A percentile compares a stretch with the other conserved stretches of the same genome.
phyloP scores from a whole-genome alignment of 2,329 filamentous ascomycete species.

The Stenocarpella maydis region DNA sequence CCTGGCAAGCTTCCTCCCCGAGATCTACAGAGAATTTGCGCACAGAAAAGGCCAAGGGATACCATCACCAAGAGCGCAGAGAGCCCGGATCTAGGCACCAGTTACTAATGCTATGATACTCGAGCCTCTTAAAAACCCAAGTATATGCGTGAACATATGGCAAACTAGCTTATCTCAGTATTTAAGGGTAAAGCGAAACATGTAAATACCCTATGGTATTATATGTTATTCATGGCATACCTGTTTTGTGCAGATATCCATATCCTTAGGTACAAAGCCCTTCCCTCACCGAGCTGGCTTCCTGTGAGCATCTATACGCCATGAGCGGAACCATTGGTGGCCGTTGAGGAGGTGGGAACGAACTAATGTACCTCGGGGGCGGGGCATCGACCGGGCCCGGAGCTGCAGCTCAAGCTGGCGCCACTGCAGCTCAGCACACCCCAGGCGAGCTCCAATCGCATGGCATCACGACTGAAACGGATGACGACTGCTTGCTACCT shows the following conservation, averaged over 20 bases:
- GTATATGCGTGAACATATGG: no score
- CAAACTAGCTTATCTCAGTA: no score
- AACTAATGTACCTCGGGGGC: conserved; percentile 13
- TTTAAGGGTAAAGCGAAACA: no score
- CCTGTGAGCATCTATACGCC: not conserved
- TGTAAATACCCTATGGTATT: no score
- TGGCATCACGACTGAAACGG: conserved; percentile 30
- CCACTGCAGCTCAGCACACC: conserved; percentile 21
- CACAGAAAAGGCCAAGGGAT: not conserved
- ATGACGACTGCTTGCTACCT: conserved; percentile 21
- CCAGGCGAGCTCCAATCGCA: conserved; percentile 20
- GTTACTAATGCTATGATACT: no score
- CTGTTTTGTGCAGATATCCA: no score
- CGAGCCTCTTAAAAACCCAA: no score
- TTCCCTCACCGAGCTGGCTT: no score
- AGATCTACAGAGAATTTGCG: conserved; percentile 23
- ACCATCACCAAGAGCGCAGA: not conserved
- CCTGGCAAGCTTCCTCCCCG: conserved; percentile 33
- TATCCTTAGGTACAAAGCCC: no score
- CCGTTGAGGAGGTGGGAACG: not conserved
- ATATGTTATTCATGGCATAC: no score
- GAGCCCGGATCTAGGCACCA: not conserved
- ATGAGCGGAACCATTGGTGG: not conserved
- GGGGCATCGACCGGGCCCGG: conserved; percentile 27
- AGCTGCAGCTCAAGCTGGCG: conserved; percentile 20